Base-by-base conservation (phyloP, 345 rosid species). In the Reutealis trisperma region DNA sequence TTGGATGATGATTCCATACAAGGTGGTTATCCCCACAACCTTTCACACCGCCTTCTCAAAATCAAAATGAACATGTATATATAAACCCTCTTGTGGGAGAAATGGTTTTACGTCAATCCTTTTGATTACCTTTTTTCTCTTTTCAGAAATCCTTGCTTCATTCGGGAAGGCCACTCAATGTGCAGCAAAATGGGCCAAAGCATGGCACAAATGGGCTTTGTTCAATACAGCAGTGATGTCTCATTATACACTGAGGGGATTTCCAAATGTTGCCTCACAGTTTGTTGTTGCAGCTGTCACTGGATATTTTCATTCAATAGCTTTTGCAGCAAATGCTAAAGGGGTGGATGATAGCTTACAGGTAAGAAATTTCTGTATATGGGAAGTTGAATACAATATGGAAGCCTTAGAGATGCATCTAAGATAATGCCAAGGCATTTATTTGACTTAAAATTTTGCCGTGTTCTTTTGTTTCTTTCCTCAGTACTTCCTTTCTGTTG, bases 161-260 rank as follows among this genome's bases (percentile, higher is more conserved):
- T 92, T 92, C 83, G 73, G 87, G 86, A 90, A 84, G 70, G 94
- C 98, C 77, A 93, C 99, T 44, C 87, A 82, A 30, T 93, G 80
- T 79, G 97, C 97, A 19, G 72, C 89, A 67, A 86, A 92, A 79
- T 92, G 99, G 99, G 93, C 90, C 63, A 96, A 92, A 82, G 96
- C 98, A 85, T 96, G 99, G 99, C 99, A 96, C 71, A 85, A 83
- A 42, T 96, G 98, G 99, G 99, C 99, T 42, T 86, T 93, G 85
- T 96, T 96, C 84, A 96, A 93, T 83, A 96, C 99, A 18, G 97
- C 95, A 67, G 99, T 91, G 73, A 96, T 96, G 98, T 92, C 99
- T 60, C 94, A 93, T 83, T 96, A 93, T 77, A 91, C 95, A 42
- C 12, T 87, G 63, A 87, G 86, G 86, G 92, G 96, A 66, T 80